phyloP scores from a whole-genome alignment of 2,329 filamentous ascomycete genomes.

The Cryphonectria naterciae region DNA sequence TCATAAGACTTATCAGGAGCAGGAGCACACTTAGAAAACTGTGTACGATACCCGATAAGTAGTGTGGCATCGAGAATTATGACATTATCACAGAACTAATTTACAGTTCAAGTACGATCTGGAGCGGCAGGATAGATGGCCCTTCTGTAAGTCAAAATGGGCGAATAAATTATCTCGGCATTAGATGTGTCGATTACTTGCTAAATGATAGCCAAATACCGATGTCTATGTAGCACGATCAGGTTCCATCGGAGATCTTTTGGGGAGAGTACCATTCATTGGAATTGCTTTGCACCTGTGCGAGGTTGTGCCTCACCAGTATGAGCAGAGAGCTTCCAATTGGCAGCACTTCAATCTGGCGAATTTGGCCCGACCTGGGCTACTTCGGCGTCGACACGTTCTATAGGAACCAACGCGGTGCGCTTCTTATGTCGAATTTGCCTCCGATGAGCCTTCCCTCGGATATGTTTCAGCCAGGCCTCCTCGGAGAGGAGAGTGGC shows the following conservation, averaged over 20 bases:
- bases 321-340: not conserved
- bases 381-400: not conserved
- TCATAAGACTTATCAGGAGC: too few species aligned
- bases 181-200: not conserved
- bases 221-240: not conserved
- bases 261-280: not conserved
- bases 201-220: not conserved
- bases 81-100: too few species aligned
- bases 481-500: constrained; percentile 62
- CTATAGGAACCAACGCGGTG: constrained; percentile 19
- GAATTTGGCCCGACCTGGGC: not conserved
- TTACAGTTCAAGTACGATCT: not conserved
- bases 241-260: not conserved
- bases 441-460: constrained; percentile 23
- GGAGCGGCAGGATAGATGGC: not conserved
- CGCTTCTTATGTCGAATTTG: constrained; percentile 17
- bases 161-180: not conserved
- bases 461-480: constrained; percentile 51
- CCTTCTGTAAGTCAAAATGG: not conserved
- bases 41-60: too few species aligned
- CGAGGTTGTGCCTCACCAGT: not conserved
- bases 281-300: not conserved
- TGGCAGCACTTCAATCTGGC: not conserved
- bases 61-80: too few species aligned
- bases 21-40: too few species aligned